These are phyloP conservation scores for Oehlia diaphana DNA, from an alignment of 192 early-diverging fungal genomes.

Conservation along the genomic window DNA sequence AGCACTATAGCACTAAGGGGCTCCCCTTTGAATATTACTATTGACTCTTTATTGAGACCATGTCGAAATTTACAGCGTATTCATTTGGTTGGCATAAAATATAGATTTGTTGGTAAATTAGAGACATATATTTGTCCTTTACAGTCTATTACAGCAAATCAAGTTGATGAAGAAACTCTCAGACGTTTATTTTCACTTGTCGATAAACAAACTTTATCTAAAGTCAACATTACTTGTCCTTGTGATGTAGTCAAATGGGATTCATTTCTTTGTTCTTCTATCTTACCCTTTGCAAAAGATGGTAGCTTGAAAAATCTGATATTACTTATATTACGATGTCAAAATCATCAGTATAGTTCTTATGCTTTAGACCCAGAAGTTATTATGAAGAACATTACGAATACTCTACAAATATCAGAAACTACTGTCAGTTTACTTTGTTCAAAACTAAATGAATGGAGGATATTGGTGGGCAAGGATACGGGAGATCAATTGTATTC, in stretches of 20 bases:
- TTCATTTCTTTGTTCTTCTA: not conserved
- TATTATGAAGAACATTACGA: slow-evolving; percentile 5
- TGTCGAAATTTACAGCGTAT: not conserved
- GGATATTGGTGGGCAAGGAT: not conserved
- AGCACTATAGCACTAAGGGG: not conserved
- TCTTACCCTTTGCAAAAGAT: not conserved
- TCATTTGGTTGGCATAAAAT: not conserved
- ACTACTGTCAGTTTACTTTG: not conserved
- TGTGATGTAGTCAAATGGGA: not conserved
- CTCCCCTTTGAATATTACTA: not conserved
- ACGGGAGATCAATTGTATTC: not conserved
- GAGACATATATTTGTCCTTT: not conserved
- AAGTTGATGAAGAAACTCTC: not conserved
- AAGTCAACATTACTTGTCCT: not conserved
- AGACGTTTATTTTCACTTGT: not conserved
- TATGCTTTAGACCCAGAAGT: not conserved
- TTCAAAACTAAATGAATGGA: not conserved
- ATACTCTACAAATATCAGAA: slow-evolving; percentile 11
- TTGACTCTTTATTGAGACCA: not conserved
- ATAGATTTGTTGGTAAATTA: not conserved
- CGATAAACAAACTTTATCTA: not conserved
- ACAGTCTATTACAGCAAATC: not conserved
- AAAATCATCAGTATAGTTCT: not conserved
- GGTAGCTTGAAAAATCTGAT: not conserved
- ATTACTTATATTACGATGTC: not conserved